Conservation (phyloP, 352 stramenopile genomes). For the Plasmopara muralis region DNA sequence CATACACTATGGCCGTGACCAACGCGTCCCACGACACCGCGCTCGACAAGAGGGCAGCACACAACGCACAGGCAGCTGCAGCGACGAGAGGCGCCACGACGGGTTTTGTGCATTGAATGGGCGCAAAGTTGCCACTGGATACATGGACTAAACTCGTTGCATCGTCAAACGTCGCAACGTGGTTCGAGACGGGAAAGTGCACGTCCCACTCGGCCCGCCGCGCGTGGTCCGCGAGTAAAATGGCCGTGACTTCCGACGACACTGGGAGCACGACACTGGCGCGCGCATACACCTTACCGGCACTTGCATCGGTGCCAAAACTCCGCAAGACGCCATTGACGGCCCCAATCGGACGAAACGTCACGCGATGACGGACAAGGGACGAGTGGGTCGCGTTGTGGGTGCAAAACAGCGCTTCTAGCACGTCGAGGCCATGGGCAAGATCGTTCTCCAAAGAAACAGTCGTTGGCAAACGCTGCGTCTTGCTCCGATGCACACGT, state of each 20-base stretch:
- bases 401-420: slow-evolving; percentile 50
- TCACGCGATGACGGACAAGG: slow-evolving; percentile 28
- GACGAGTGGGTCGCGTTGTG: slow-evolving; percentile 13
- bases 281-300: slow-evolving; percentile 44
- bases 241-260: slow-evolving; percentile 53
- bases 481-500: slow-evolving; percentile 32
- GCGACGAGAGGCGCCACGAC: slow-evolving; percentile 51
- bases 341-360: slow-evolving; percentile 53
- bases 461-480: slow-evolving; percentile 55
- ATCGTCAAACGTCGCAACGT: slow-evolving; percentile 70
- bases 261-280: slow-evolving; percentile 63
- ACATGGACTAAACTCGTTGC: slow-evolving; percentile 69
- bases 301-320: slow-evolving; percentile 32
- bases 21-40: slow-evolving; percentile 39
- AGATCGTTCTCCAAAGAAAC: slow-evolving; percentile 76
- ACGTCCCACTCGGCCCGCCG: slow-evolving; percentile 75
- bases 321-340: slow-evolving; percentile 55
- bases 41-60: slow-evolving; percentile 33
- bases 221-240: slow-evolving; percentile 55
- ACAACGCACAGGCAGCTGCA: slow-evolving; percentile 32
- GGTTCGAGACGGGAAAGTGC: slow-evolving; percentile 53
- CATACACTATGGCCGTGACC: slow-evolving; percentile 41
- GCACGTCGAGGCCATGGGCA: slow-evolving; percentile 50
- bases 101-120: slow-evolving; percentile 35
- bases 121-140: slow-evolving; percentile 36